These are phyloP conservation scores for Emmonsiellopsis sp. DNA, from an alignment of 2,329 filamentous ascomycete genomes.

Conservation along the genomic window DNA sequence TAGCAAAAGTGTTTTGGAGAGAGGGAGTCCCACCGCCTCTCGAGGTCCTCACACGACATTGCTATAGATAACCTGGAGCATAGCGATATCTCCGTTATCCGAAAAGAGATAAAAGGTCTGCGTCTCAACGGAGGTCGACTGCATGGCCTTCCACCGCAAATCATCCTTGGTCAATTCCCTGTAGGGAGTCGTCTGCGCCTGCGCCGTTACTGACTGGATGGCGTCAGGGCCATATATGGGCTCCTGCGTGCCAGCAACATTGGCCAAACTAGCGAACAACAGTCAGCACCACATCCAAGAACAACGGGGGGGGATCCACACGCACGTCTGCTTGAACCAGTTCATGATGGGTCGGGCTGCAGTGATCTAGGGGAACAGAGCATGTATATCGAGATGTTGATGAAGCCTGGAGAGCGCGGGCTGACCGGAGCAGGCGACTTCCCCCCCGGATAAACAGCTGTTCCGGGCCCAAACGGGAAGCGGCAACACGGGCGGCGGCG, in stretches of 20 bases:
- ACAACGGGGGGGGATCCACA: conserved; percentile 13
- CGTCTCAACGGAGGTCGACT: conserved; percentile 85
- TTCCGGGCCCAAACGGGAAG: not conserved
- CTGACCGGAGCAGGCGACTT: not conserved
- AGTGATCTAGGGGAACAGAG: not conserved
- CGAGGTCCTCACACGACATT: conserved; percentile 68
- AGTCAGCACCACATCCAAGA: conserved; percentile 8
- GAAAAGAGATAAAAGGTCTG: conserved; percentile 86
- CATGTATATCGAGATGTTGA: not conserved
- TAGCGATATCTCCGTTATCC: conserved; percentile 64
- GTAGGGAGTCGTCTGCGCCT: conserved; percentile 72
- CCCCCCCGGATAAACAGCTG: not conserved
- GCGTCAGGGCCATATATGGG: conserved; percentile 87
- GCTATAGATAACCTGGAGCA: conserved; percentile 93
- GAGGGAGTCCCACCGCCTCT: not conserved
- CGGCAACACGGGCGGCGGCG: not conserved
- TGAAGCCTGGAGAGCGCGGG: not conserved
- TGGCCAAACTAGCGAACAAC: conserved; percentile 41
- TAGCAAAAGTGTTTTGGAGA: conserved; percentile 5
- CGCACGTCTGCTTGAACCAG: conserved; percentile 88
- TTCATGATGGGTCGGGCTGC: conserved; percentile 60
- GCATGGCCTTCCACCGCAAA: conserved; percentile 71
- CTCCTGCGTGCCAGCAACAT: conserved; percentile 91
- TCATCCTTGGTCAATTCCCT: conserved; percentile 70
- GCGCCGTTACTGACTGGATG: conserved; percentile 74